phyloP scores from a whole-genome alignment of 2,329 filamentous ascomycete genomes.

The Drechslerella stenobrocha region DNA sequence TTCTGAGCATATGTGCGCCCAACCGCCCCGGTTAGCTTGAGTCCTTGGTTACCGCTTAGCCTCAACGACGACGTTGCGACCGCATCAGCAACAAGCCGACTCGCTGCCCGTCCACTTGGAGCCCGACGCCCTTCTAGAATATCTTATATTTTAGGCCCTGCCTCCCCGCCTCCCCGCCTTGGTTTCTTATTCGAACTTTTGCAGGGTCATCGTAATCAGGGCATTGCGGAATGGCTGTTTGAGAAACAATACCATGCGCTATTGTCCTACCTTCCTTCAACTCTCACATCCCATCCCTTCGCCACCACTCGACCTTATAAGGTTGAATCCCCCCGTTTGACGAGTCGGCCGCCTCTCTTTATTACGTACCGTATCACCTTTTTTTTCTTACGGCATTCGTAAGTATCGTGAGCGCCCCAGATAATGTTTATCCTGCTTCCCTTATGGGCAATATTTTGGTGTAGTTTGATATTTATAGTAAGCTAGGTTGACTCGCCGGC shows the following conservation, averaged over 20 bases:
- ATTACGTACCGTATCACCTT: conserved; percentile 14
- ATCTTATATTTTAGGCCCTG: conserved; percentile 48
- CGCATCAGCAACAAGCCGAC: conserved; percentile 2
- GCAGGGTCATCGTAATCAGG: conserved; percentile 14
- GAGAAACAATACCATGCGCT: conserved; percentile 25
- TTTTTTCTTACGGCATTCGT: conserved; percentile 23
- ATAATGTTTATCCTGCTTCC: conserved; percentile 8
- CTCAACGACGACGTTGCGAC: conserved; percentile 48
- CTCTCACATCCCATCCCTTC: neutral
- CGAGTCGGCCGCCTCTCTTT: conserved; percentile 26
- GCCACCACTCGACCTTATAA: conserved; percentile 32
- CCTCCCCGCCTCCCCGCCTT: conserved; percentile 30
- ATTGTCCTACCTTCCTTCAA: conserved; percentile 4
- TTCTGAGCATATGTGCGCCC: conserved; percentile 39
- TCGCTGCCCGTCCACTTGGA: conserved; percentile 8
- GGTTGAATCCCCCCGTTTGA: conserved; percentile 28
- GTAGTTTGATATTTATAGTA: conserved; percentile 23
- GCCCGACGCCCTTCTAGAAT: conserved; percentile 49
- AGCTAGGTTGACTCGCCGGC: conserved; percentile 47
- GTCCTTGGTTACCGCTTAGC: conserved; percentile 26
- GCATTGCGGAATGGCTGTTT: conserved; percentile 36
- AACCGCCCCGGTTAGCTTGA: conserved; percentile 12
- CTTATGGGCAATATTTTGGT: conserved; percentile 1
- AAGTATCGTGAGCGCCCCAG: conserved; percentile 25
- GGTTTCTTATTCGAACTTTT: conserved; percentile 17